Base-by-base conservation (phyloP, 2,329 filamentous ascomycete species). In the Aspergillus chevalieri region DNA sequence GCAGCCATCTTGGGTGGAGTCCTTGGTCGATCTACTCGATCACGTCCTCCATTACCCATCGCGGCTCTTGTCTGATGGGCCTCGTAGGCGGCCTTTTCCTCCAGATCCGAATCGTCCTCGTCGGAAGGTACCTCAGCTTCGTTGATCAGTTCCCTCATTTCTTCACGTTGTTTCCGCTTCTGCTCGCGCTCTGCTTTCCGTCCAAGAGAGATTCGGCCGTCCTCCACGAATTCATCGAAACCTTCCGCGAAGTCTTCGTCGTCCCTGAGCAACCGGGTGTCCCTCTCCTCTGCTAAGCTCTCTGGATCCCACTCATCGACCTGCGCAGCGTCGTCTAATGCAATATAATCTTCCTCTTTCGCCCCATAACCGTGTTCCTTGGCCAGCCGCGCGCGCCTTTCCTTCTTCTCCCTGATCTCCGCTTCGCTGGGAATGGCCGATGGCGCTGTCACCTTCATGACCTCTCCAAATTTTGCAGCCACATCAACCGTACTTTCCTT, bases 231-330 rank as follows among this genome's bases (percentile, higher is more conserved):
- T 48, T 92, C 86, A 52, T 97, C 92, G 59, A 95, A 97, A 0
- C 90, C 91, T 71, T 97, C 93, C 34, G 87, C 88, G 0, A 96
- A 79, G 62, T 97, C 89, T 65, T 97, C 92, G 59, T 97, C 92
- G 30, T 96, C 90, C 39, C 79, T 81, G 5, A 90, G 80, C 2
- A 97, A 78, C 1, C 92, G 80, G 5, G 86, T 87, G 53, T 90
- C 80, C 30, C 82, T 79, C 56, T 84, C 82, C 55, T 82, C 82
- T 59, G 82, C 81, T 15, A 73, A 71, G 46, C 76, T 72, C 2
- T 78, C 64, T 1, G 80, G 70, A 12, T 64, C 58, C 51, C 78
- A 74, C 49, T 77, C 71, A 45, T 74, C 69, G 28, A 76, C 74
- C 2, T 63, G 62, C 10, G 60, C 61, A 36, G 49, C 50, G 17